These are phyloP conservation scores for Eimeria falciformis DNA, from an alignment of 169 alveolate species.

Conservation along the genomic window DNA sequence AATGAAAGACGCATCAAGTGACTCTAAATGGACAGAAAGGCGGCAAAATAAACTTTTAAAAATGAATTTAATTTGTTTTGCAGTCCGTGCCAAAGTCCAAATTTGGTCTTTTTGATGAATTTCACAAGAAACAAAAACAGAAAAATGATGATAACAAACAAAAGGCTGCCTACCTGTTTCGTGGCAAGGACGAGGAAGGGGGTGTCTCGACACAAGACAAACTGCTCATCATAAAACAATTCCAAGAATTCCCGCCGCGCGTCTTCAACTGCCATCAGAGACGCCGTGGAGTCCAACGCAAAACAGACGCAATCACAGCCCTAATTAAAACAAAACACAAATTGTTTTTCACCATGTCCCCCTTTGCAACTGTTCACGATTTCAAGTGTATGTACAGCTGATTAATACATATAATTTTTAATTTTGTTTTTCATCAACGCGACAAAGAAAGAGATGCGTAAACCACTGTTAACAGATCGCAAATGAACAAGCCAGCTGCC, in stretches of 20 bases:
- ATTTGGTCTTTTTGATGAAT: no score
- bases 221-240: constrained; percentile 51
- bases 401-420: no score
- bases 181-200: constrained; percentile 41
- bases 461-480: neutral
- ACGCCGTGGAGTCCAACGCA: neutral
- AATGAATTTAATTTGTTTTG: no score
- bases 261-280: constrained; percentile 8
- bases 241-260: constrained; percentile 55
- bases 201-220: constrained; percentile 27
- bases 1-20: neutral
- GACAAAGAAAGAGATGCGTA: neutral
- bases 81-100: no score
- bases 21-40: no score
- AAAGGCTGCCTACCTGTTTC: constrained; percentile 39
- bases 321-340: neutral
- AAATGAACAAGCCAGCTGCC: no score
- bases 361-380: no score
- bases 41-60: no score
- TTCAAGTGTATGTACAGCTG: no score
- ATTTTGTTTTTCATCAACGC: neutral
- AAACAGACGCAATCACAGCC: constrained; percentile 23
- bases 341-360: no score
- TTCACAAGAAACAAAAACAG: no score
- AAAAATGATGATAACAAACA: no score